Conservation (phyloP, 768 basidiomycete genomes). For the Macrolepiota fuliginosa region DNA sequence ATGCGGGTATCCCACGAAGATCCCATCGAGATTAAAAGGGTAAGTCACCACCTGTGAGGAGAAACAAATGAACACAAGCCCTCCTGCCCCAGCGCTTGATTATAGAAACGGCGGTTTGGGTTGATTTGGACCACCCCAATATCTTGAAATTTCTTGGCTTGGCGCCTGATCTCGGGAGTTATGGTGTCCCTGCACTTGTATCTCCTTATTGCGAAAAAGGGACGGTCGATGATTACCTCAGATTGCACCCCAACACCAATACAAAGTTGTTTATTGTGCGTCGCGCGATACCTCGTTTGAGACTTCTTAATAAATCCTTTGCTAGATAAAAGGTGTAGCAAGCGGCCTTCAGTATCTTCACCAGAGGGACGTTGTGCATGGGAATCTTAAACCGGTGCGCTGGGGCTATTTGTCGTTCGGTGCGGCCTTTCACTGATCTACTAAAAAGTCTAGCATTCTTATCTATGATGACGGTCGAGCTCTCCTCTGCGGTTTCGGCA, state of each 20-base stretch:
- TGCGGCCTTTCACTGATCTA: not conserved
- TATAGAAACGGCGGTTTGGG: conserved; percentile 18
- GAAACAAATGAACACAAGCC: not conserved
- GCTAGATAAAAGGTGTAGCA: not conserved
- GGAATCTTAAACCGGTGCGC: conserved; percentile 6
- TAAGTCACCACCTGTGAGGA: not conserved
- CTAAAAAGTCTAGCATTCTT: not conserved
- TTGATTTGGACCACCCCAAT: conserved; percentile 16
- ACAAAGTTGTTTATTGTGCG: not conserved
- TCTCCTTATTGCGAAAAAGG: conserved; percentile 6
- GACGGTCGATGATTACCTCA: not conserved
- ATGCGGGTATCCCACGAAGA: not conserved
- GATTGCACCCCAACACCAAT: not conserved
- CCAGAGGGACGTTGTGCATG: not conserved
- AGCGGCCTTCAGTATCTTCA: conserved; percentile 6
- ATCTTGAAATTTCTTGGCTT: conserved; percentile 19
- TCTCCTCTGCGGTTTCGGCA: conserved; percentile 5
- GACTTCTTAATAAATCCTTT: not conserved
- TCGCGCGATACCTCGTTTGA: not conserved
- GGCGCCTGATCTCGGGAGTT: not conserved
- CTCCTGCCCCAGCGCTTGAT: not conserved
- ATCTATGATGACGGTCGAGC: not conserved
- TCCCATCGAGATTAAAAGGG: not conserved
- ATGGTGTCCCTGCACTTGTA: not conserved
- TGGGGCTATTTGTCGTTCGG: not conserved